These are phyloP conservation scores for Verticillium nubilum DNA, from an alignment of 2,329 filamentous ascomycete genomes.

Conservation along the genomic window DNA sequence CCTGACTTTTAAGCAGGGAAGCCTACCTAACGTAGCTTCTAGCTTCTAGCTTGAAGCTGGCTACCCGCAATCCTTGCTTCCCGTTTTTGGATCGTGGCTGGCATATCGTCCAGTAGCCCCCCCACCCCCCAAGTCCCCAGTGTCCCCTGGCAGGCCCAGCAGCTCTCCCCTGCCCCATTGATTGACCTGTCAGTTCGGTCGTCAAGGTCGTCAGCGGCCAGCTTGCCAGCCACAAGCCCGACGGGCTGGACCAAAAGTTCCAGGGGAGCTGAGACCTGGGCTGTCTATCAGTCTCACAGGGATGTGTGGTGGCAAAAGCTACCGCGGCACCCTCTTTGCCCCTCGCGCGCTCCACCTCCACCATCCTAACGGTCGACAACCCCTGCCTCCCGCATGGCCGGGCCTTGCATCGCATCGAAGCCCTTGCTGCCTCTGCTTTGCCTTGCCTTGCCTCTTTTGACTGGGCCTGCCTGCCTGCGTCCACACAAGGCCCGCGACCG, in stretches of 20 bases:
- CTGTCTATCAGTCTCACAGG: not conserved
- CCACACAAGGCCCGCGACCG: not conserved
- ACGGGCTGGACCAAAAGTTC: not conserved
- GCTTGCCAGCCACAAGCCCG: conserved; percentile 13
- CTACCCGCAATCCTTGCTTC: not conserved
- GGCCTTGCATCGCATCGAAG: not conserved
- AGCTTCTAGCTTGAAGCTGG: not conserved
- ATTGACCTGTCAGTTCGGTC: no score
- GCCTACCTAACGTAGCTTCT: no score
- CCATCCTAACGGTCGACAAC: conserved; percentile 1
- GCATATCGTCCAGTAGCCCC: not conserved
- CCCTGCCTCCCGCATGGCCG: conserved; percentile 4
- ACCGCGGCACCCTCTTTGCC: not conserved
- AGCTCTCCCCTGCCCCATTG: not conserved
- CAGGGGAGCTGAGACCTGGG: not conserved
- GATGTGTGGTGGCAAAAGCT: not conserved
- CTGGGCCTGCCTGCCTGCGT: not conserved
- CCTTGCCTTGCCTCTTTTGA: not conserved
- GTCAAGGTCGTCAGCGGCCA: conserved; percentile 12
- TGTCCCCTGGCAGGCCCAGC: not conserved
- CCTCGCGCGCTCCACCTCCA: conserved; percentile 4
- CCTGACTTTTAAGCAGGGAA: no score
- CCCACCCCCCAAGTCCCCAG: not conserved
- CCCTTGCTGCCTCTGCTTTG: not conserved
- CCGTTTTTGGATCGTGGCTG: not conserved